Evolutionary conservation across 805 yeast species (phyloP).

Genomic region (Yarrowia sp.): DNA sequence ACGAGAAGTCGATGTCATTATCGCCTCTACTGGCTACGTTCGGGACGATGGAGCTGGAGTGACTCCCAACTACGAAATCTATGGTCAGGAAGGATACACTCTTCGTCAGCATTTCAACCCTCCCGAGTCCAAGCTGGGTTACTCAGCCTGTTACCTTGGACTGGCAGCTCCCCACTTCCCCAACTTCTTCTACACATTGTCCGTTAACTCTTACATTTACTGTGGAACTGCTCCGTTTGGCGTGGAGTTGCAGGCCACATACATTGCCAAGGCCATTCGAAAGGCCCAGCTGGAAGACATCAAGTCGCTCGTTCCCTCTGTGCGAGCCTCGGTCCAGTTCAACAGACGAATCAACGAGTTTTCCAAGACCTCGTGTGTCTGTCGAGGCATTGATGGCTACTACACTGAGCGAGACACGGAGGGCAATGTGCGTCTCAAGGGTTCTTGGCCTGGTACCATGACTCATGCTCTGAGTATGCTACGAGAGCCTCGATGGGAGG

Average conservation of each 20-base stretch:
- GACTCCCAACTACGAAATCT: conserved; percentile 22
- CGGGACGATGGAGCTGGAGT: conserved; percentile 22
- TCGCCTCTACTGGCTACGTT: conserved; percentile 27
- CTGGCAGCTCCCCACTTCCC: conserved; percentile 27
- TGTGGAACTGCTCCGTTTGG: conserved; percentile 25
- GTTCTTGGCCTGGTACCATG: conserved; percentile 28
- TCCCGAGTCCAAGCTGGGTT: conserved; percentile 10
- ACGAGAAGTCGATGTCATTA: conserved; percentile 23
- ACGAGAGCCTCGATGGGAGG: conserved; percentile 27
- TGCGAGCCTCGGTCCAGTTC: conserved; percentile 22
- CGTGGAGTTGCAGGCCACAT: conserved; percentile 24
- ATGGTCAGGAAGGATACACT: conserved; percentile 19
- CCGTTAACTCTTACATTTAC: conserved; percentile 26
- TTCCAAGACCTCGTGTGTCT: conserved; percentile 14
- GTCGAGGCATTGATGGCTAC: conserved; percentile 21
- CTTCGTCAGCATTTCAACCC: conserved; percentile 21
- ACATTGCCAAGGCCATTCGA: conserved; percentile 20
- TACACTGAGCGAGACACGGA: conserved; percentile 4
- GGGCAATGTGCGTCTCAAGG: conserved; percentile 14
- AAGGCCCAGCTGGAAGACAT: conserved; percentile 26
- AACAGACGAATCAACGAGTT: conserved; percentile 23
- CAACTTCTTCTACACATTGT: conserved; percentile 25
- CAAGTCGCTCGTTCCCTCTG: conserved; percentile 21
- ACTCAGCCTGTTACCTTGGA: conserved; percentile 25
- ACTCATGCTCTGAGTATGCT: conserved; percentile 26